These are phyloP conservation scores for Colletotrichum gigasporum DNA, from an alignment of 2,329 filamentous ascomycete genomes.

Conservation along the genomic window DNA sequence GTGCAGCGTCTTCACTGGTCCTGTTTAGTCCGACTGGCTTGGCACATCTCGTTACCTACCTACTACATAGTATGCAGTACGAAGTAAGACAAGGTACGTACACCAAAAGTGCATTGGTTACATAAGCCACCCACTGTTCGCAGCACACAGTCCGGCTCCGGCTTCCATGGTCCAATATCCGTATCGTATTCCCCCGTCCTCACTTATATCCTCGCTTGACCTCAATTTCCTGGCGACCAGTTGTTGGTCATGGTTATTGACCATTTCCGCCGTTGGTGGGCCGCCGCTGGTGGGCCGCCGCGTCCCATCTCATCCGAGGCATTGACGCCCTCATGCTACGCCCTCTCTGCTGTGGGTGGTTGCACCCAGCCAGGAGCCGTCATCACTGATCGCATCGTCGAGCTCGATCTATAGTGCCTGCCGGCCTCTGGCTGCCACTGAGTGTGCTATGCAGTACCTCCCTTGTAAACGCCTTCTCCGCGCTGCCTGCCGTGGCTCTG, in stretches of 20 bases:
- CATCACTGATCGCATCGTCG: no score
- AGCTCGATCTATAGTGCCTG: constrained; percentile 9
- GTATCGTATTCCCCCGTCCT: constrained; percentile 23
- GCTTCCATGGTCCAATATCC: constrained; percentile 9
- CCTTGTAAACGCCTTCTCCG: no score
- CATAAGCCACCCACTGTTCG: not conserved
- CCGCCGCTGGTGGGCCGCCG: constrained; percentile 7
- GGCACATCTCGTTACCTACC: no score
- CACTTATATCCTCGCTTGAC: constrained; percentile 16
- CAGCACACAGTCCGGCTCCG: constrained; percentile 1
- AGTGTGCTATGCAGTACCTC: no score
- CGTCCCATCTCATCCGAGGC: constrained; percentile 21
- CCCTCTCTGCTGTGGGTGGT: no score
- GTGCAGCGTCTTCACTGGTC: no score
- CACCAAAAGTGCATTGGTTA: no score
- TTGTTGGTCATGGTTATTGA: constrained; percentile 14
- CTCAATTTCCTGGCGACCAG: constrained; percentile 25
- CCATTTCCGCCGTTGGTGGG: constrained; percentile 9
- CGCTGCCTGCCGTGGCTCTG: not conserved
- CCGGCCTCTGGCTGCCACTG: no score
- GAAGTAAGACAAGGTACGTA: no score
- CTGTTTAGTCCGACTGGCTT: not conserved
- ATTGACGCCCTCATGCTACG: constrained; percentile 1
- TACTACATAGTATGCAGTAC: no score
- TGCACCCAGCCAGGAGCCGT: constrained; percentile 14